Evolutionary conservation across 2,329 filamentous ascomycete species (phyloP).

Genomic region (Falciphora oryzae): DNA sequence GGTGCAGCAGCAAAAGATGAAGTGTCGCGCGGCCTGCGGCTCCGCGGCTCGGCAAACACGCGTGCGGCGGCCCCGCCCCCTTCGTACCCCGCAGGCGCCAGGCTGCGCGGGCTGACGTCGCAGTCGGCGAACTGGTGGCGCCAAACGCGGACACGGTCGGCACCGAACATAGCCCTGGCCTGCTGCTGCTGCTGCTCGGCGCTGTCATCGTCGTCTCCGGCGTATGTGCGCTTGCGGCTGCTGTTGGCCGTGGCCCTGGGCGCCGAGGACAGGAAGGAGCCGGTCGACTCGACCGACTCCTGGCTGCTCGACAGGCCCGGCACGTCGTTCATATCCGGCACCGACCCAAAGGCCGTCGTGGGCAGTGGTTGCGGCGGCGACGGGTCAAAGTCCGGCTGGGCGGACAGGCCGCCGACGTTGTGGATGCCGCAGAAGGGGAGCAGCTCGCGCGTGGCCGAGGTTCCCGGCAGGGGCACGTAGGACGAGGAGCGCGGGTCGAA

Average conservation of each 20-base stretch:
- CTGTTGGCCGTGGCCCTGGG: conserved; percentile 16
- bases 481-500: conserved; percentile 18
- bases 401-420: conserved; percentile 63
- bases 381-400: conserved; percentile 42
- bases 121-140: conserved; percentile 28
- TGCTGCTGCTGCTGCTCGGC: conserved; percentile 9
- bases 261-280: conserved; percentile 14
- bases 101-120: conserved; percentile 34
- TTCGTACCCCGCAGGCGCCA: conserved; percentile 30
- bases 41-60: conserved; percentile 42
- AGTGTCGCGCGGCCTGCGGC: conserved; percentile 17
- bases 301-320: conserved; percentile 47
- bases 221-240: conserved; percentile 42
- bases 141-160: conserved; percentile 19
- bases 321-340: conserved; percentile 28
- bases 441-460: conserved; percentile 50
- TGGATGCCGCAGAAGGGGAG: conserved; percentile 76
- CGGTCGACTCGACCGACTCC: conserved; percentile 39
- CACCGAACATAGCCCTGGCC: conserved; percentile 10
- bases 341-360: not conserved
- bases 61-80: conserved; percentile 29
- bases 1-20: not conserved
- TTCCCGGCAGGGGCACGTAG: conserved; percentile 20
- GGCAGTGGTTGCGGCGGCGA: conserved; percentile 8
- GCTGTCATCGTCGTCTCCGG: conserved; percentile 35